These are phyloP conservation scores for Polytrichum formosum DNA, from an alignment of 225 moss, liverwort and hornwort species.

Conservation along the genomic window DNA sequence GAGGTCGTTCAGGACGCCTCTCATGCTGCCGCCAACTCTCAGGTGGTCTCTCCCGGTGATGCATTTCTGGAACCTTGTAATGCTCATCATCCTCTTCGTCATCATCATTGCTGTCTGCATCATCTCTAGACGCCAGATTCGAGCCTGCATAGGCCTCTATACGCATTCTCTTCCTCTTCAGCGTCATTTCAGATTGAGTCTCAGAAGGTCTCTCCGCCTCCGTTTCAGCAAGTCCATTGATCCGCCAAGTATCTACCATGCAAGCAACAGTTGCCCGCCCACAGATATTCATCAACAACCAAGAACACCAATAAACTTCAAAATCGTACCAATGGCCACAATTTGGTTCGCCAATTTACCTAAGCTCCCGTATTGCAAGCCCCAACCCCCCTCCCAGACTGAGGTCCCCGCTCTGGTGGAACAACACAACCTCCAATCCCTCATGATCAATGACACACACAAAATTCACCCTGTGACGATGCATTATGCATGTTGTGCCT, in stretches of 20 bases:
- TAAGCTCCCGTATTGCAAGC: background rate
- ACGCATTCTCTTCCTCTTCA: conserved; percentile 80
- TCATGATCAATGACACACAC: background rate
- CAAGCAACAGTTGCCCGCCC: background rate
- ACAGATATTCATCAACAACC: background rate
- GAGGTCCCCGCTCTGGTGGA: no score
- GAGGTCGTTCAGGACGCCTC: conserved; percentile 56
- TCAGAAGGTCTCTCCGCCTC: conserved; percentile 74
- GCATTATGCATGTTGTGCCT: no score
- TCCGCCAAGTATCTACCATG: conserved; percentile 54
- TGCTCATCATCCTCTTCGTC: conserved; percentile 57
- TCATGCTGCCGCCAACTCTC: conserved; percentile 34
- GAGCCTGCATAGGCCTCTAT: conserved; percentile 82
- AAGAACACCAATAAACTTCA: background rate
- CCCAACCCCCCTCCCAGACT: no score
- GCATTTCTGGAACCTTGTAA: conserved; percentile 23
- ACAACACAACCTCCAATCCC: background rate
- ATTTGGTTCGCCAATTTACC: background rate
- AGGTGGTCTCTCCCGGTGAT: conserved; percentile 7
- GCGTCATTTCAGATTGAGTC: conserved; percentile 74
- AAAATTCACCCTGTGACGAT: background rate
- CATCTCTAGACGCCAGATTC: conserved; percentile 60
- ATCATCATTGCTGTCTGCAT: conserved; percentile 85
- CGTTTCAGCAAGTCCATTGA: conserved; percentile 52
- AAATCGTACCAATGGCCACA: background rate